phyloP scores from a whole-genome alignment of 306 rosid genomes.

The Myrica gale region DNA sequence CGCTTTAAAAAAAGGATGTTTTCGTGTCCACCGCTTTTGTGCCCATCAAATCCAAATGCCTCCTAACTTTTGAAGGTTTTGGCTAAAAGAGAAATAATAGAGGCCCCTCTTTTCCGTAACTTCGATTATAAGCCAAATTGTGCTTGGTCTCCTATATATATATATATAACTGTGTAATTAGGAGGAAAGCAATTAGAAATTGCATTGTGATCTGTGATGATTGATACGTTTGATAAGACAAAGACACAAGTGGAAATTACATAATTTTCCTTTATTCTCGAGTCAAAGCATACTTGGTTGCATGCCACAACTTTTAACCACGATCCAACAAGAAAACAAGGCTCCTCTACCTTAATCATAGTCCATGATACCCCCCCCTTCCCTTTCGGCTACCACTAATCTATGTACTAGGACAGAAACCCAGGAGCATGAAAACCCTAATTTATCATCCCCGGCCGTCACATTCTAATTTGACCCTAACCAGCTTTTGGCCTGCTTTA shows the following conservation, averaged over 20 bases:
- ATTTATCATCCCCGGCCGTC: conserved; percentile 16
- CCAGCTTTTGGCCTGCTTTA: conserved; percentile 20
- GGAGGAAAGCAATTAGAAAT: not conserved
- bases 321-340: conserved; percentile 31
- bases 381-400: conserved; percentile 57
- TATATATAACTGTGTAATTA: too few relatives aligned
- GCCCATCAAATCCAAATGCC: conserved; percentile 1
- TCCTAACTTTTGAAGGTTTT: not conserved
- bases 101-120: not conserved
- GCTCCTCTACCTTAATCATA: conserved; percentile 41
- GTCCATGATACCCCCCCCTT: conserved; percentile 18
- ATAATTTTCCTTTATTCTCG: conserved; percentile 7
- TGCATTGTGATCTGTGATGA: not conserved
- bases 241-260: conserved; percentile 8
- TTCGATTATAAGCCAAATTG: conserved; percentile 4
- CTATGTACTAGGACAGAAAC: conserved; percentile 19
- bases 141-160: not conserved
- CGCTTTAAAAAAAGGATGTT: not conserved
- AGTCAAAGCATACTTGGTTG: conserved; percentile 26
- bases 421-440: conserved; percentile 14
- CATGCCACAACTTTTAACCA: conserved; percentile 30
- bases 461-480: conserved; percentile 17
- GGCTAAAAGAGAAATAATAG: not conserved
- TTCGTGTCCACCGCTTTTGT: not conserved
- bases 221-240: conserved; percentile 6